A percentile compares a stretch with the other conserved stretches of the same genome.
Conservation (phyloP, 768 basidiomycete species). For the Hemileccinum rubropunctum region DNA sequence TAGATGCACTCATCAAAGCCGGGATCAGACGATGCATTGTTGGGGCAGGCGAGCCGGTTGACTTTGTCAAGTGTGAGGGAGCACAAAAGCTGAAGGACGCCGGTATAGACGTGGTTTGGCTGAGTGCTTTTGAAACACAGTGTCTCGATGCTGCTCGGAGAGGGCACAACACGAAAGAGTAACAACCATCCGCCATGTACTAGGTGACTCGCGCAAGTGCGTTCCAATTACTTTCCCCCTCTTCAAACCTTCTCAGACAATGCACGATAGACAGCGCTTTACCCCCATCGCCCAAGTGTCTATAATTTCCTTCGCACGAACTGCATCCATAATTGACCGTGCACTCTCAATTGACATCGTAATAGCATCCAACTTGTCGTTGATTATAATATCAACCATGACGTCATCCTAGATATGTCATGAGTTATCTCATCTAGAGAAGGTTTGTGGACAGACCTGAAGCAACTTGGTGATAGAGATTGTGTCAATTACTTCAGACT, state of each 20-base stretch:
- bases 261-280: conserved; percentile 7
- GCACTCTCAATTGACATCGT: conserved; percentile 23
- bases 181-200: neutral
- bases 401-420: conserved; percentile 30
- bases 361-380: conserved; percentile 16
- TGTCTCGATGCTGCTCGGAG: conserved; percentile 80
- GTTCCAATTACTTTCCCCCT: neutral
- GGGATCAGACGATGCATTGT: conserved; percentile 76
- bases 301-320: conserved; percentile 17
- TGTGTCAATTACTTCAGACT: conserved; percentile 11
- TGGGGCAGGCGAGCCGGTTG: conserved; percentile 87
- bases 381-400: conserved; percentile 32
- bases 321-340: conserved; percentile 11
- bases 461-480: conserved; percentile 23
- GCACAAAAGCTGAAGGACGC: conserved; percentile 65
- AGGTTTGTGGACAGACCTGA: conserved; percentile 18
- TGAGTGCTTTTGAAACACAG: conserved; percentile 69
- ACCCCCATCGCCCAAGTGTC: conserved; percentile 21
- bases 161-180: conserved; percentile 34
- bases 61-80: conserved; percentile 94
- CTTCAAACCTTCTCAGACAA: neutral
- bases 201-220: conserved; percentile 1
- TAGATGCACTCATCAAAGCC: conserved; percentile 75
- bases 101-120: conserved; percentile 74
- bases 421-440: neutral